Base-by-base conservation (phyloP, 2,329 filamentous ascomycete species). In the Botrytis byssoidea region DNA sequence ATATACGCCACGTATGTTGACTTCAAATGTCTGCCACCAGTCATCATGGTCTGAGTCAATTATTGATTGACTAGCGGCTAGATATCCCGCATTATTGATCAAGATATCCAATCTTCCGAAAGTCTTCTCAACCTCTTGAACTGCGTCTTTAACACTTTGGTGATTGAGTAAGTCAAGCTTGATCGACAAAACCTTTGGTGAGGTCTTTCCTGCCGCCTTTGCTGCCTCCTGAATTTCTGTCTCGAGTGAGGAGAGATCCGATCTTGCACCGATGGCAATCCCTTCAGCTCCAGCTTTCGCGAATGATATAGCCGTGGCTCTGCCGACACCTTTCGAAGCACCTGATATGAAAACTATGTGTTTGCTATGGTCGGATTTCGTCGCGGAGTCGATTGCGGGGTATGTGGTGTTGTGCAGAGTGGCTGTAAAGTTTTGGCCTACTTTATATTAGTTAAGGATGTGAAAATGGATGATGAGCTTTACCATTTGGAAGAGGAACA, bases 331-430 rank as follows among this genome's bases (percentile, higher is more conserved):
- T 70, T 76, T 77, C 20, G 77, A 77, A 9, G 77, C 76, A 4
- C 77, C 77, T 4, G 77, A 77, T 68, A 79, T 77, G 51, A 78
- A 74, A 8, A 78, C 71, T 64, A 75, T 71, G 14, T 74, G 74
- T 8, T 73, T 74, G 59, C 67, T 76, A 37, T 76, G 75, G n/a
- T 77, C 57, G 10, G 67, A 74, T 60, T 75, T 74, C 6, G 76
- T 76, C 10, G 78, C 77, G 3, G 84, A 83, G 69, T 85, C 82
- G 76, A 91, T 89, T 74, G 81, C 82, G 0, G 85, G 83, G 78
- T 90, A 90, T 4, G 87, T 89, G 74, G 88, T 85, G 68, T 81
- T 77, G 77, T 85, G 77, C 37, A 57, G 44, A 18, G 59, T 78
- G 55, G 72, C 59, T 44, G 73, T 74, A 37, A 74, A 67, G 40